Evolutionary conservation across 164 flowering plant genomes (phyloP).

Genomic region (Aristolochia californica): DNA sequence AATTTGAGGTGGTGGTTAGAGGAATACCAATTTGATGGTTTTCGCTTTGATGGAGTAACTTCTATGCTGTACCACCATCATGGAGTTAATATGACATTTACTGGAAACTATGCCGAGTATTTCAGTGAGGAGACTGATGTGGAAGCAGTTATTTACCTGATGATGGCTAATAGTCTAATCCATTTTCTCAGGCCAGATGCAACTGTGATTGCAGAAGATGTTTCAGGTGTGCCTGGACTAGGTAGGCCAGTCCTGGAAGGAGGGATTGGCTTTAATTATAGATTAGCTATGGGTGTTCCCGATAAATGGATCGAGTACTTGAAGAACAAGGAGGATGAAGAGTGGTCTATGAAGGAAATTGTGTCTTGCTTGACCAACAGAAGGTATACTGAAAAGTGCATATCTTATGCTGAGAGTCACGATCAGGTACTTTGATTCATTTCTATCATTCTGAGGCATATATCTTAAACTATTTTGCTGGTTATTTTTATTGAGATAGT

Average conservation of each 20-base stretch:
- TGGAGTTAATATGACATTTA: slow-evolving; percentile 72
- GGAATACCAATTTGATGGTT: slow-evolving; percentile 90
- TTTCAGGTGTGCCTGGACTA: slow-evolving; percentile 94
- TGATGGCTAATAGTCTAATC: slow-evolving; percentile 72
- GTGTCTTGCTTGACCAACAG: slow-evolving; percentile 68
- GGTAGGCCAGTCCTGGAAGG: slow-evolving; percentile 70
- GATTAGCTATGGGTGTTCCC: slow-evolving; percentile 92
- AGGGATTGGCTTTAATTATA: slow-evolving; percentile 92
- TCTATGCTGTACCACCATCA: slow-evolving; percentile 98
- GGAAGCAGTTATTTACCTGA: slow-evolving; percentile 89
- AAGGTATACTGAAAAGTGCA: slow-evolving; percentile 86
- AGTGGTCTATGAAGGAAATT: slow-evolving; percentile 89
- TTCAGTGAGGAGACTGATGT: slow-evolving; percentile 86
- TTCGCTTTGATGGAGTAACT: slow-evolving; percentile 94
- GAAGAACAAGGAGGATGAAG: slow-evolving; percentile 74
- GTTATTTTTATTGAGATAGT: not conserved
- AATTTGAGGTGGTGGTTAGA: slow-evolving; percentile 97
- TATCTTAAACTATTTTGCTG: too few species aligned
- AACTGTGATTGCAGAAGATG: slow-evolving; percentile 90
- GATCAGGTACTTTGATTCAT: slow-evolving; percentile 57
- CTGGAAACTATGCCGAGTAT: slow-evolving; percentile 78
- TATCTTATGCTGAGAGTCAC: slow-evolving; percentile 96
- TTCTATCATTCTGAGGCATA: not conserved
- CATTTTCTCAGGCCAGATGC: slow-evolving; percentile 72
- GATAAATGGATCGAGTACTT: slow-evolving; percentile 94